Evolutionary conservation across 2,329 filamentous ascomycete genomes (phyloP).

Genomic region (Dothidotthia symphoricarpi): DNA sequence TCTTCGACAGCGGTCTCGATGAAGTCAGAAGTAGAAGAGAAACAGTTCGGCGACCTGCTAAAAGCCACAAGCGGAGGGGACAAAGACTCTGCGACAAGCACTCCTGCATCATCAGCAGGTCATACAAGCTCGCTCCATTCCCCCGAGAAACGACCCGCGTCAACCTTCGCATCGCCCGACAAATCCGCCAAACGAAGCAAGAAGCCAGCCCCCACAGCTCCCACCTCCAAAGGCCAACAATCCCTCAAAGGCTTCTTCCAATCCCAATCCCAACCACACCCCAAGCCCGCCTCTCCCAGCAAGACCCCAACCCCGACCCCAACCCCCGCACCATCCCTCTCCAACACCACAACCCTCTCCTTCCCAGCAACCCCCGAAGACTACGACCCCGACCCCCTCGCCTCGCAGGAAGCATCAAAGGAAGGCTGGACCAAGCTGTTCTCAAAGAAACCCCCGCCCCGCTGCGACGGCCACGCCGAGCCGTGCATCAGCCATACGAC

Average conservation of each 20-base stretch:
- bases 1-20: background rate
- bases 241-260: conserved; percentile 76
- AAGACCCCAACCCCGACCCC: conserved; percentile 5
- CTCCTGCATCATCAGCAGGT: conserved; percentile 5
- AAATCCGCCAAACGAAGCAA: conserved; percentile 53
- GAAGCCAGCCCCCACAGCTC: conserved; percentile 23
- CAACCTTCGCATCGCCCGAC: conserved; percentile 17
- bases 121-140: conserved; percentile 21
- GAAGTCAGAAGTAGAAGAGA: too few species aligned
- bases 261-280: conserved; percentile 37
- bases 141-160: conserved; percentile 32
- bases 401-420: conserved; percentile 61
- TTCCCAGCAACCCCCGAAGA: conserved; percentile 1
- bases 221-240: conserved; percentile 51
- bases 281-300: conserved; percentile 4
- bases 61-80: conserved; percentile 7
- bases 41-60: background rate
- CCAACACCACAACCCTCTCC: conserved; percentile 3
- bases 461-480: conserved; percentile 80
- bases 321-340: conserved; percentile 1
- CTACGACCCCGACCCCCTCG: conserved; percentile 26
- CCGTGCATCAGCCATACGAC: conserved; percentile 80
- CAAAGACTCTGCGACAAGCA: conserved; percentile 11
- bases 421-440: conserved; percentile 86
- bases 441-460: conserved; percentile 68